Percentiles rank a stretch among this genome's conserved stretches.
Conservation (phyloP, 345 rosid genomes). For the Salix viminalis region DNA sequence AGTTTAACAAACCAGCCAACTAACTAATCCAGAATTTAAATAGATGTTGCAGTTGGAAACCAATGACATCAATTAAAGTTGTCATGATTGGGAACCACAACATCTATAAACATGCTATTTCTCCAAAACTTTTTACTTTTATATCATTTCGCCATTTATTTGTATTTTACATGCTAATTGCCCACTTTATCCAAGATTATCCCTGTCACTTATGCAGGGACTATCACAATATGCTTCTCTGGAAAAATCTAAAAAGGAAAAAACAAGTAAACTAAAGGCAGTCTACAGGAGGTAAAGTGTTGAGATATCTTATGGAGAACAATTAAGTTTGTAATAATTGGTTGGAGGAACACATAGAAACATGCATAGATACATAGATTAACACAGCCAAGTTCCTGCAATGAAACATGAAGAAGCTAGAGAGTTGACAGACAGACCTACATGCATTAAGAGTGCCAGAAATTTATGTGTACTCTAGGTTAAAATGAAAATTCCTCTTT, state of each 20-base stretch:
- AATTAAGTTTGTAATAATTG: background rate
- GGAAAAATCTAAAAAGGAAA: background rate
- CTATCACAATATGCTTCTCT: background rate
- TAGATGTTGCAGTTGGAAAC: too few relatives aligned
- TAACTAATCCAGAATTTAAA: too few relatives aligned
- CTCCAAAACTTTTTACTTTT: too few relatives aligned
- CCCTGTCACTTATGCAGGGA: too few relatives aligned
- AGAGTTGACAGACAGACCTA: background rate
- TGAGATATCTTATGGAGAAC: background rate
- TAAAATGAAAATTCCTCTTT: background rate
- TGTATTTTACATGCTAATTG: too few relatives aligned
- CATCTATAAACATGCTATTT: too few relatives aligned
- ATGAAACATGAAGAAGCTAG: background rate
- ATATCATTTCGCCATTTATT: too few relatives aligned
- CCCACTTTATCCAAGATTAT: too few relatives aligned
- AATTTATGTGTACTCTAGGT: background rate
- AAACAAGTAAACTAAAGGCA: background rate
- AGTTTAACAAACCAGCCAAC: too few relatives aligned
- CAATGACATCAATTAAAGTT: too few relatives aligned
- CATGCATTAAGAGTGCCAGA: background rate
- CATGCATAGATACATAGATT: too few relatives aligned
- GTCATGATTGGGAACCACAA: too few relatives aligned
- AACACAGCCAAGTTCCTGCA: background rate
- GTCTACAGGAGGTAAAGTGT: background rate
- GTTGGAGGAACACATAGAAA: background rate